Conservation (phyloP, 169 alveolate species). For the Plasmodium vinckei region DNA sequence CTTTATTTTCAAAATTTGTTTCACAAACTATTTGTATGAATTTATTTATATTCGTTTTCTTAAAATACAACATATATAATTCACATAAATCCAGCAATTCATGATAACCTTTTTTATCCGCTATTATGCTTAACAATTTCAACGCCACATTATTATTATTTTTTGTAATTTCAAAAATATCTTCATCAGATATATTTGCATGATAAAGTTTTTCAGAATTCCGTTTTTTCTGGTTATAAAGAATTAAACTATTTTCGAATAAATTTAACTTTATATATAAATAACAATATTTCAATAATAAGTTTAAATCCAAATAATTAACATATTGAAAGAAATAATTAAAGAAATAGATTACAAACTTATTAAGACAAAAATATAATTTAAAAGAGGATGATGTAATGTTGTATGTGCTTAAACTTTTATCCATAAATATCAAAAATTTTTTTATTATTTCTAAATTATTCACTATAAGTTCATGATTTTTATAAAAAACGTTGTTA, state of each 20-base stretch:
- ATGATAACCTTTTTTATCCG: background rate
- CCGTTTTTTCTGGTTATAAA: constrained; percentile 24
- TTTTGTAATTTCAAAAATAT: constrained; percentile 32
- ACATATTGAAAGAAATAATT: constrained; percentile 49
- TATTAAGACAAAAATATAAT: constrained; percentile 36
- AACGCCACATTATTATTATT: constrained; percentile 26
- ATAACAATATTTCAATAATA: constrained; percentile 21
- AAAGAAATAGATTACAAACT: constrained; percentile 69
- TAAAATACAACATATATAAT: constrained; percentile 17
- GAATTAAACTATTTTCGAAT: constrained; percentile 10
- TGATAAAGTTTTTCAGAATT: constrained; percentile 22
- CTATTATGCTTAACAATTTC: constrained; percentile 6
- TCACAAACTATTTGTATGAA: constrained; percentile 22
- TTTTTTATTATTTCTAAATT: constrained; percentile 58
- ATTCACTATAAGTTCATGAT: constrained; percentile 14
- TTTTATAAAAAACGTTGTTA: constrained; percentile 10
- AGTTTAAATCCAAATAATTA: constrained; percentile 46
- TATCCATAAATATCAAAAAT: constrained; percentile 57
- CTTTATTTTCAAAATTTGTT: background rate
- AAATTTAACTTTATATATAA: constrained; percentile 53
- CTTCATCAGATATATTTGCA: constrained; percentile 62
- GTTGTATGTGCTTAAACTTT: constrained; percentile 39
- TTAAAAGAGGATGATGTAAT: constrained; percentile 60
- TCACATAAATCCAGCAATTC: constrained; percentile 14
- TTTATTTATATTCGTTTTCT: constrained; percentile 43